phyloP scores from a whole-genome alignment of 2,329 filamentous ascomycete genomes.

The Laburnicola sp. region DNA sequence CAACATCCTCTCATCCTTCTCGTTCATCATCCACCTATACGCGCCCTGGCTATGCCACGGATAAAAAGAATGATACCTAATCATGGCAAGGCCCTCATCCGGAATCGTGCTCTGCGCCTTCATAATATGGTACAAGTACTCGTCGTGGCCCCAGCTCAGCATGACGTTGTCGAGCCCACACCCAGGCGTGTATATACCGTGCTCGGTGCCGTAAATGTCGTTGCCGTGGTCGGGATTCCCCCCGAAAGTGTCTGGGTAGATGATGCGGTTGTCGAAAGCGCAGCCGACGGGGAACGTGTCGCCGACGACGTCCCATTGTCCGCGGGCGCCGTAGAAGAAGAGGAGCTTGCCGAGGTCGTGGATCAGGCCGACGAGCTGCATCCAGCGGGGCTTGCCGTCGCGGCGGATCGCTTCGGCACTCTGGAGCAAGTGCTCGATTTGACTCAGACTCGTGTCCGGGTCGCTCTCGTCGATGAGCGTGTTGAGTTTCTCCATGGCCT shows the following conservation, averaged over 20 bases:
- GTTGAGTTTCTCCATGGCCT: conserved; percentile 91
- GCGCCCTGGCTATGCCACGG: conserved; percentile 84
- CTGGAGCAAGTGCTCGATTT: conserved; percentile 89
- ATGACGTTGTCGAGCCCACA: conserved; percentile 87
- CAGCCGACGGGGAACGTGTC: conserved; percentile 82
- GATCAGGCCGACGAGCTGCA: conserved; percentile 76
- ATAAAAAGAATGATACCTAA: conserved; percentile 91
- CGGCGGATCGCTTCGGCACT: conserved; percentile 86
- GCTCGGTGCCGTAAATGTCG: conserved; percentile 71
- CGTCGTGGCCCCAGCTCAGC: conserved; percentile 88
- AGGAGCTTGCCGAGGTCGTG: conserved; percentile 81
- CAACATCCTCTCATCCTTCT: conserved; percentile 78
- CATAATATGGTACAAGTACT: conserved; percentile 84
- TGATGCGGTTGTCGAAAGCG: conserved; percentile 73
- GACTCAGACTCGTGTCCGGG: conserved; percentile 82
- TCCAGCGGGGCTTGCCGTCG: conserved; percentile 81
- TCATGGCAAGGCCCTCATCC: conserved; percentile 84
- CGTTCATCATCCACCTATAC: conserved; percentile 80
- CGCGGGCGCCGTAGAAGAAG: conserved; percentile 78
- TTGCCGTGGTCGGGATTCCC: conserved; percentile 74
- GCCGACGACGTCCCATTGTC: conserved; percentile 92
- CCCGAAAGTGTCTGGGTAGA: conserved; percentile 77
- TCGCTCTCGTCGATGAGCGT: conserved; percentile 88
- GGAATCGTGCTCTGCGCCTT: conserved; percentile 81
- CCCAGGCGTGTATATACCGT: conserved; percentile 77